phyloP scores from a whole-genome alignment of 1,284 basidiomycete genomes.

The Wolfiporia cocos region DNA sequence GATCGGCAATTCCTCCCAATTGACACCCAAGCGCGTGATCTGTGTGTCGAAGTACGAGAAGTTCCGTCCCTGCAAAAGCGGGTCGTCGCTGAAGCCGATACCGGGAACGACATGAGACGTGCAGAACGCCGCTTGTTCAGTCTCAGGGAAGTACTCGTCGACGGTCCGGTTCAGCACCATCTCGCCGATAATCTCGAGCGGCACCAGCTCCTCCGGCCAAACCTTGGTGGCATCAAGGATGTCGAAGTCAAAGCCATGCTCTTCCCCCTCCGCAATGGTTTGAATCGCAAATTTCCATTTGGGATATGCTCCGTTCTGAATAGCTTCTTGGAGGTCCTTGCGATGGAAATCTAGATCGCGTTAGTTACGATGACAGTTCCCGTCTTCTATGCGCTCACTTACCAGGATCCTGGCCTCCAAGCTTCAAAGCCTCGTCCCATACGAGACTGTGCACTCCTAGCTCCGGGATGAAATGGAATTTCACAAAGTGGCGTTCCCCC shows the following conservation, averaged over 20 bases:
- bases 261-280: constrained; percentile 55
- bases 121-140: constrained; percentile 82
- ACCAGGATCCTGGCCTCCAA: constrained; percentile 76
- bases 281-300: constrained; percentile 80
- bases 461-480: constrained; percentile 81
- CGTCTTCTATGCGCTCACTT: no score
- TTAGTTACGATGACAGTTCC: no score
- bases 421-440: constrained; percentile 85
- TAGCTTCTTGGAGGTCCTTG: constrained; percentile 76
- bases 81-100: constrained; percentile 78
- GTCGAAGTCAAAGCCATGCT: constrained; percentile 78
- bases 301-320: constrained; percentile 59
- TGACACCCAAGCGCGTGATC: constrained; percentile 67
- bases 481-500: constrained; percentile 73
- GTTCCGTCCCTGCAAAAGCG: constrained; percentile 75
- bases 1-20: constrained; percentile 73
- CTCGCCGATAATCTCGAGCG: constrained; percentile 71
- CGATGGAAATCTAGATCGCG: constrained; percentile 80
- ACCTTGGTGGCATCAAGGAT: constrained; percentile 83
- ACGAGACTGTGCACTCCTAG: constrained; percentile 80
- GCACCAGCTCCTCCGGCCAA: constrained; percentile 76
- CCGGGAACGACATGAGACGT: constrained; percentile 81
- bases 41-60: constrained; percentile 85
- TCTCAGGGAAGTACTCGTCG: constrained; percentile 79
- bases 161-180: constrained; percentile 62